Conservation (phyloP, 441 rosid species). For the Kokia cookei region DNA sequence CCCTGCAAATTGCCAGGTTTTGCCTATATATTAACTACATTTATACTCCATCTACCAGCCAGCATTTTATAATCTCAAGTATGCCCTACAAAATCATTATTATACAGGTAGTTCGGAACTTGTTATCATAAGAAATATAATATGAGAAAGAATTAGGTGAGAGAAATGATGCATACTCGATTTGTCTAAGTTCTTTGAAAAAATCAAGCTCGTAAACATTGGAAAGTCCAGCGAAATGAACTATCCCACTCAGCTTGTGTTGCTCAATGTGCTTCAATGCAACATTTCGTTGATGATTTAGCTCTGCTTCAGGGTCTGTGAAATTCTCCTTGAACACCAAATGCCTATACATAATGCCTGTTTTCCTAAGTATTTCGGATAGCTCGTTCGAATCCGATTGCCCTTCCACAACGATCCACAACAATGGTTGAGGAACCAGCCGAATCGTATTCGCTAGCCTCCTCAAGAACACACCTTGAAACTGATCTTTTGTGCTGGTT, state of each 20-base stretch:
- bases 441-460: slow-evolving; percentile 64
- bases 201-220: slow-evolving; percentile 84
- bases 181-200: slow-evolving; percentile 71
- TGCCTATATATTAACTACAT: not conserved
- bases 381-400: slow-evolving; percentile 32
- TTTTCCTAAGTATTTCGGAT: slow-evolving; percentile 58
- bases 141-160: not conserved
- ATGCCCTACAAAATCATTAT: not conserved
- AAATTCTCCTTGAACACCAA: slow-evolving; percentile 71
- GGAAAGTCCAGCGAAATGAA: slow-evolving; percentile 84
- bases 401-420: slow-evolving; percentile 84
- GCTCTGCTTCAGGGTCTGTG: slow-evolving; percentile 53
- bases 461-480: slow-evolving; percentile 48
- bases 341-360: slow-evolving; percentile 86
- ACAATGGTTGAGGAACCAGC: slow-evolving; percentile 64
- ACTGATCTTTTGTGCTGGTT: slow-evolving; percentile 23
- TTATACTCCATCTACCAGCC: not conserved
- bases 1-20: slow-evolving; percentile 32
- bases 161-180: slow-evolving; percentile 47
- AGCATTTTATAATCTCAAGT: not conserved
- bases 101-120: slow-evolving; percentile 1
- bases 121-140: not conserved
- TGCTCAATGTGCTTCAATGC: slow-evolving; percentile 35
- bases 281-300: slow-evolving; percentile 69
- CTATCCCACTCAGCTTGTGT: slow-evolving; percentile 56